Evolutionary conservation across 192 early-diverging fungal genomes (phyloP).

Genomic region (Gaertneriomyces semiglobifer): DNA sequence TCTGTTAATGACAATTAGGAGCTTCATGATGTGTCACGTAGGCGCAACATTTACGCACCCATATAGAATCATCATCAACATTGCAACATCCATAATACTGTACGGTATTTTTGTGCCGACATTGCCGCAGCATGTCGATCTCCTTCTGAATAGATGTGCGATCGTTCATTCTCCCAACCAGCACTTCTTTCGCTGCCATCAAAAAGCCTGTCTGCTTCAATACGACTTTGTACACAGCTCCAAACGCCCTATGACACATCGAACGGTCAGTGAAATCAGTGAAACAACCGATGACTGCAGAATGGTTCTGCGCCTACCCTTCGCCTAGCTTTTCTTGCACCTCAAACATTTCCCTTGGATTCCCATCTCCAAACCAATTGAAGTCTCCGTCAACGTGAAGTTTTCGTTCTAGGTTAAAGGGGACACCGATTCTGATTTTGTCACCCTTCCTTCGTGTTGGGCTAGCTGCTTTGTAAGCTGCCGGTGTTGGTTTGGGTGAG

Average conservation of each 20-base stretch:
- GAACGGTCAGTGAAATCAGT: neutral
- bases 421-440: neutral
- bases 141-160: constrained; percentile 39
- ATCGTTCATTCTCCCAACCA: constrained; percentile 33
- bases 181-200: constrained; percentile 44
- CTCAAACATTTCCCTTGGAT: constrained; percentile 35
- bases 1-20: constrained; percentile 8
- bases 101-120: constrained; percentile 43
- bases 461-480: neutral
- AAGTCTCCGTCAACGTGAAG: constrained; percentile 32
- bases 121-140: constrained; percentile 42
- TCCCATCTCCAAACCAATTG: constrained; percentile 32
- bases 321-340: constrained; percentile 46
- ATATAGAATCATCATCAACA: constrained; percentile 35
- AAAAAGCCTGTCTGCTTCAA: constrained; percentile 42
- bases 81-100: constrained; percentile 41
- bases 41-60: constrained; percentile 13
- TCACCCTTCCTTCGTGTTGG: neutral
- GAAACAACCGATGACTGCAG: neutral
- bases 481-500: neutral
- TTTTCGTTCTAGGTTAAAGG: constrained; percentile 28
- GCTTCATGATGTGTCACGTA: neutral
- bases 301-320: constrained; percentile 19
- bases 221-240: constrained; percentile 37
- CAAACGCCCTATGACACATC: constrained; percentile 30